phyloP scores from a whole-genome alignment of 2,329 filamentous ascomycete species.

The Penicillium sp. region DNA sequence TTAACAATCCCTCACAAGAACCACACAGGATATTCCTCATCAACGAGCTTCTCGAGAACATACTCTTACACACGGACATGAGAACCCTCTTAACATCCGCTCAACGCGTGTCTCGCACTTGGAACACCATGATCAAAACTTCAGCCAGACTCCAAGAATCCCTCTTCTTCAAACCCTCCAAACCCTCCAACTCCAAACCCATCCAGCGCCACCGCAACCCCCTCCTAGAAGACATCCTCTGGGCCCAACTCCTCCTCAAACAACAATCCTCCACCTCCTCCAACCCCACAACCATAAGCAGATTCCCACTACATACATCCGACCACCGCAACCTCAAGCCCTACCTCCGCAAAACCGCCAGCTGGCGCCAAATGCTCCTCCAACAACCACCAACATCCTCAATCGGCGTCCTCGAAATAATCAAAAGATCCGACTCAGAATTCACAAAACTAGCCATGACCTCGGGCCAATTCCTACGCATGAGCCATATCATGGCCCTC shows the following conservation, averaged over 20 bases:
- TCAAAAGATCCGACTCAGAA: constrained; percentile 8
- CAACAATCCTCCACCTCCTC: constrained; percentile 1
- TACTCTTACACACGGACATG: constrained; percentile 9
- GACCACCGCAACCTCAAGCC: constrained; percentile 2
- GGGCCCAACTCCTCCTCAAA: constrained; percentile 11
- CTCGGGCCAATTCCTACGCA: background rate
- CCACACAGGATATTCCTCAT: constrained; percentile 6
- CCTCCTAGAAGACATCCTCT: constrained; percentile 8
- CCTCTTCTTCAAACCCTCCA: constrained; percentile 6
- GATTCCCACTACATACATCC: background rate
- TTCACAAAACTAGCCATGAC: constrained; percentile 4
- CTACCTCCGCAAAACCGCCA: constrained; percentile 7
- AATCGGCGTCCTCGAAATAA: constrained; percentile 8
- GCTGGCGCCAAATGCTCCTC: constrained; percentile 6
- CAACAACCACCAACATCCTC: constrained; percentile 11
- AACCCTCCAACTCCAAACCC: background rate
- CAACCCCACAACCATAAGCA: background rate
- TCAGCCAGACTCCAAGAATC: constrained; percentile 4
- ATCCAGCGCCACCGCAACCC: constrained; percentile 6
- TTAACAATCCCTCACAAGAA: background rate
- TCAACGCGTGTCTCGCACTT: constrained; percentile 4
- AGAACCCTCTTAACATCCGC: constrained; percentile 7
- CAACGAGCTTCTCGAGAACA: constrained; percentile 8
- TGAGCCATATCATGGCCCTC: constrained; percentile 3
- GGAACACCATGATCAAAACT: background rate